Evolutionary conservation across 352 stramenopile genomes (phyloP), one percentile per base, ranked within the genome.

Genomic region (Phytophthora brassicae): DNA sequence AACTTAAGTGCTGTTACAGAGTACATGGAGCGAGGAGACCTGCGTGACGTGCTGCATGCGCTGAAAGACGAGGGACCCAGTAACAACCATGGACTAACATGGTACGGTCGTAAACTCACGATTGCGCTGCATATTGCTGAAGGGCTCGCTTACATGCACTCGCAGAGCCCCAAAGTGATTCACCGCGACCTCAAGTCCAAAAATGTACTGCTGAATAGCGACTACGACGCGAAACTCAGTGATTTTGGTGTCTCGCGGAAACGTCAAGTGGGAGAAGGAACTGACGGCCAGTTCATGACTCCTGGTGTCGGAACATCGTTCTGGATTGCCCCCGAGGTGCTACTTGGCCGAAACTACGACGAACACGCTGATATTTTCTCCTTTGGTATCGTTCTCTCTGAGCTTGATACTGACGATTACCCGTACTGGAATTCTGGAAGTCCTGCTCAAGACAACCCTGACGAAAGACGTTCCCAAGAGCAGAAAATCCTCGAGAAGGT

Each of bases 171-270:
- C 9, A 85, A 80, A 43, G 66, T 90, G 8, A 90, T 94, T 61
- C 85, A 94, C 38, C 81, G 85, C 26, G 85, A 94, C 36, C 72
- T 94, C 50, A 94, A 94, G 62, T 77, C 74, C 20, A 90, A 86
- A 66, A 94, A 94, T 44, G 77, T 94, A 45, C 56, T 94, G 35
- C 60, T 94, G 14, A 76, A 84, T 53, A 51, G 56, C 9, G 65
- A 80, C 8, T 72, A 83, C 57, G 68, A 88, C 11, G 81, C 81
- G 14, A 92, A 92, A 24, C 66, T 92, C 16, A 92, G 77, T 35
- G 84, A 92, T 55, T 93, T 93, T 71, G 81, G 81, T 9, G 75
- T 89, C 26, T 88, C 79, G 1, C 77, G 81, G 22, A 68, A 87
- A 35, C 71, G 64, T 9, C 39, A 53, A 39, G 43, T 70, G 23